A percentile compares a stretch with the other conserved stretches of the same genome.
Evolutionary conservation across 345 rosid genomes (phyloP).

Genomic region (Iberis pinnata): DNA sequence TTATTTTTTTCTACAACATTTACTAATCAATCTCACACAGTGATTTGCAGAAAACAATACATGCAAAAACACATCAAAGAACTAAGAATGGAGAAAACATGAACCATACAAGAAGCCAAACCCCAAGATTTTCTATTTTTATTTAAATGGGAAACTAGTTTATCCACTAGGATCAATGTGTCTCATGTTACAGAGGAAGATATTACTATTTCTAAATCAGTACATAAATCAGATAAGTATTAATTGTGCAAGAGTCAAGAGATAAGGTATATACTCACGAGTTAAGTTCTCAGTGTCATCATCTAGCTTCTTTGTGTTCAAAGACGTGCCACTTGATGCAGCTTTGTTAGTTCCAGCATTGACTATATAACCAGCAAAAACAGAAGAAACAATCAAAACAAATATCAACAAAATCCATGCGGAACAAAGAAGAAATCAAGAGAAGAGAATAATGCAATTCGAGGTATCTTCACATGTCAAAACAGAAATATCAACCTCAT

Average conservation of each 20-base stretch:
- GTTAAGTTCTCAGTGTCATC: slow-evolving; percentile 89
- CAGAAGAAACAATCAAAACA: background rate
- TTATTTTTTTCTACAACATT: background rate
- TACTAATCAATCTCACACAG: no score
- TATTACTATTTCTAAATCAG: background rate
- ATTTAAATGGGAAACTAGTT: no score
- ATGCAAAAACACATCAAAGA: background rate
- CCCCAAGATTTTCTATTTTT: no score
- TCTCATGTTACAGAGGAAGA: no score
- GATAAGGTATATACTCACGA: slow-evolving; percentile 47
- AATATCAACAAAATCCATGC: background rate
- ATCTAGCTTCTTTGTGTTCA: slow-evolving; percentile 95
- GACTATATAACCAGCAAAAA: slow-evolving; percentile 35
- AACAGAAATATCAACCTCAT: background rate
- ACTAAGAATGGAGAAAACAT: no score
- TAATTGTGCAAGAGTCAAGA: background rate
- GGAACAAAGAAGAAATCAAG: no score
- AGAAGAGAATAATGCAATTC: background rate
- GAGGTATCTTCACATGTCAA: background rate
- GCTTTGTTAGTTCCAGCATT: slow-evolving; percentile 88
- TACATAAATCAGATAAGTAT: no score
- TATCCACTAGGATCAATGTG: no score
- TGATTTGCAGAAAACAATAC: no score
- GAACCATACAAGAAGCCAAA: no score
- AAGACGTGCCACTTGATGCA: slow-evolving; percentile 79